Evolutionary conservation across 2,329 filamentous ascomycete species (phyloP).

Genomic region (Helotiales sp.): DNA sequence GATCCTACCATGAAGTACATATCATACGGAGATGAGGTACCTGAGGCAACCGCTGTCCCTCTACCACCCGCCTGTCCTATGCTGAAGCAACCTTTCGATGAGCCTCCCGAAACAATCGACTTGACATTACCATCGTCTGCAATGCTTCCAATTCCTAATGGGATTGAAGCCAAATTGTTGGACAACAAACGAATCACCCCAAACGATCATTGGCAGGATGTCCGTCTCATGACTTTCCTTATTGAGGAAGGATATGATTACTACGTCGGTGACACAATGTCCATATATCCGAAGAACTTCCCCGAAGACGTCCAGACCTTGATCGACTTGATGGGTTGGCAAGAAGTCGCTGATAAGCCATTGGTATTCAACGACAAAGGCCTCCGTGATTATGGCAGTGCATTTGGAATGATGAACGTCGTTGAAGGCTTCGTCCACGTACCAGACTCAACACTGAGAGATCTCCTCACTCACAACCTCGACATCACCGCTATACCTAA

Average conservation of each 20-base stretch:
- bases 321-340: constrained; percentile 79
- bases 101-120: constrained; percentile 11
- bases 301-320: constrained; percentile 76
- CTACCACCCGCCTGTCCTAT: constrained; percentile 4
- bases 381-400: background rate
- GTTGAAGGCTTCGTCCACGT: constrained; percentile 27
- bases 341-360: constrained; percentile 65
- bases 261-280: constrained; percentile 76
- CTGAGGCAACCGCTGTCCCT: background rate
- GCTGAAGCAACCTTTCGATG: constrained; percentile 12
- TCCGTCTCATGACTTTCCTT: constrained; percentile 72
- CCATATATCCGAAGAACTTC: constrained; percentile 87
- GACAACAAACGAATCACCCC: constrained; percentile 77
- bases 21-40: background rate
- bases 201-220: constrained; percentile 84
- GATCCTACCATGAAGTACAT: background rate
- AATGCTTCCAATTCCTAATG: constrained; percentile 18
- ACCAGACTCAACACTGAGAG: constrained; percentile 56
- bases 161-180: constrained; percentile 44
- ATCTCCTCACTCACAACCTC: constrained; percentile 77
- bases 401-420: constrained; percentile 19
- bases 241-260: constrained; percentile 42
- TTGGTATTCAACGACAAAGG: constrained; percentile 50
- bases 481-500: constrained; percentile 90
- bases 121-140: background rate